Evolutionary conservation across 805 yeast genomes (phyloP), one percentile per base, ranked within the genome.

Genomic region (Lachancea sp.): DNA sequence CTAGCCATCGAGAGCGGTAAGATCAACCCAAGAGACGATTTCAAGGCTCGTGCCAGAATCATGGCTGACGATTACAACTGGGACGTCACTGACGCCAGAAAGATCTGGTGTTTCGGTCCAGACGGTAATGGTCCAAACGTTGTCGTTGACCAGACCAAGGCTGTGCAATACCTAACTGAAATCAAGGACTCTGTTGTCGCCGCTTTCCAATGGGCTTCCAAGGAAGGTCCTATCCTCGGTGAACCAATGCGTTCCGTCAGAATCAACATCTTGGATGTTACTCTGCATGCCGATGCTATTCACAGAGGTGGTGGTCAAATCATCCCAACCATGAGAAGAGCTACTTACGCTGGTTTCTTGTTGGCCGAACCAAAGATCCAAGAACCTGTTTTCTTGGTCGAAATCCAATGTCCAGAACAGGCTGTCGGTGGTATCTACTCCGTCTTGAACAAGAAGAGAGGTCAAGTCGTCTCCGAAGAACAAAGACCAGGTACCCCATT

Each of bases 291-390:
- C 71, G 99, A 91, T 86, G 96, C 99, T 75, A 91, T 91, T 77
- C 99, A 91, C 86, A 90, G 99, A 86, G 98, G 98, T 82, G 96
- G 95, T 79, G 99, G 98, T 78, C 99, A 91, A 81, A 82, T 91
- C 74, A 89, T 93, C 77, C 97, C 98, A 77, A 91, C 99, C 75
- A 91, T 93, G 98, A 90, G 98, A 84, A 90, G 98, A 82, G 98
- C 82, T 64, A 88, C 98, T 60, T 93, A 86, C 79, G 99, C 98
- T 69, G 88, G 97, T 65, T 79, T 90, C 83, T 82, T 91, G 70
- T 82, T 91, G 72, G 98, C 98, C 73, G 89, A 88, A 76, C 99
- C 99, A 76, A 91, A 88, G 70, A 87, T 91, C 70, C 97, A 91
- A 80, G 98, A 93, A 79, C 98, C 99, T 73, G 88, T 93, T 69